Evolutionary conservation across 2,329 filamentous ascomycete genomes (phyloP), one percentile per base, ranked within the genome.

Genomic region (Cercospora beticola): DNA sequence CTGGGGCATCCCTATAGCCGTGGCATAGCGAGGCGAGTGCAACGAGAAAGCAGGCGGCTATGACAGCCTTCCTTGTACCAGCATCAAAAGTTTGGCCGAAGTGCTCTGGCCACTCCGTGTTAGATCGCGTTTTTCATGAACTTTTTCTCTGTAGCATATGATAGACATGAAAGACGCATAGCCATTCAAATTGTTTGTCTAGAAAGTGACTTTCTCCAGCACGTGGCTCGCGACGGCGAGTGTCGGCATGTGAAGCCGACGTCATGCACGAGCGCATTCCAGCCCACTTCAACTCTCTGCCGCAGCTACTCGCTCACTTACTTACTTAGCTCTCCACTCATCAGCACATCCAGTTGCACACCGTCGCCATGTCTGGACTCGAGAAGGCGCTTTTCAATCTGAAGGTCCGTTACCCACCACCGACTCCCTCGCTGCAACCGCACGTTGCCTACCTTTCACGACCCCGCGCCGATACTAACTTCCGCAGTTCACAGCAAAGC

Each of bases 331-430:
- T 16, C 2, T 6, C 43, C 16, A 46, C n/a, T 16, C 18, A 43
- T 30, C 63, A 54, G 33, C 43, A 5, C n/a, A 43, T 7, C 18
- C 10, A 3, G 62, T 31, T 56, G 63, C 72, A 77, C 30, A 65
- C 26, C 30, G 56, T 36, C 56, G 56, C 56, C 62, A 88, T 88
- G 86, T 88, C 86, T 33, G 86, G 86, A 69, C 83, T 88, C 66
- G 86, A 88, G 77, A 88, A 88, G 76, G 85, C 86, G 26, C 83
- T 88, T 49, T 87, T 88, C 80, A 88, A 88, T 76, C 81, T 88
- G 69, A 88, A 88, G 82, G 86, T 86, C 68, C 62, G 78, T 69
- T 23, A 31, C 8, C 8, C 23, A 10, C 59, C 12, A 40, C 12
- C 18, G 9, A 12, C n/a, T 14, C 28, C 6, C 46, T 28, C 40